These are phyloP conservation scores for Tetratostichococcus sp. DNA, from an alignment of 139 green algal genomes.

Conservation along the genomic window DNA sequence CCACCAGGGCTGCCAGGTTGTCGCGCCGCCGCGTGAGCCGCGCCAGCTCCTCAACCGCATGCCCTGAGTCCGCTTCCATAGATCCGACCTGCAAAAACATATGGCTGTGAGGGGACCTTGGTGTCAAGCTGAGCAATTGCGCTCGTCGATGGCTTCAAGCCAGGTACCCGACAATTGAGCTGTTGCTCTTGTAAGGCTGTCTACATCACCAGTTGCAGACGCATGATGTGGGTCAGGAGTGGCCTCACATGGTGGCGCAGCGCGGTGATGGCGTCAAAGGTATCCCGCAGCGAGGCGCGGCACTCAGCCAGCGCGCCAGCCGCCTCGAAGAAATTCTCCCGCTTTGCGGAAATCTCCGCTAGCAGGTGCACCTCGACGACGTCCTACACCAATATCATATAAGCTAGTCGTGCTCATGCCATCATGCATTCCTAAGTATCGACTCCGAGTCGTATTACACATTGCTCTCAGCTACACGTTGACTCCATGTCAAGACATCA, in stretches of 20 bases:
- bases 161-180: too few relatives aligned
- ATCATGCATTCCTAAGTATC: too few relatives aligned
- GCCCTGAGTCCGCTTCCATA: conserved; percentile 61
- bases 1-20: conserved; percentile 49
- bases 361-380: conserved; percentile 71
- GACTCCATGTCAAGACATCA: too few relatives aligned
- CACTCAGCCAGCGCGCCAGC: conserved; percentile 70
- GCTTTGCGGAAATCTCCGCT: conserved; percentile 62
- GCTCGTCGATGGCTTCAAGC: too few relatives aligned
- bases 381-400: too few relatives aligned
- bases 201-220: too few relatives aligned
- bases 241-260: conserved; percentile 26
- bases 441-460: too few relatives aligned
- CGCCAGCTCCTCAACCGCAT: conserved; percentile 41
- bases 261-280: conserved; percentile 42
- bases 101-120: conserved; percentile 7
- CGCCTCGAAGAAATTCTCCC: conserved; percentile 64
- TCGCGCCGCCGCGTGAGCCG: conserved; percentile 47
- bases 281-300: conserved; percentile 34
- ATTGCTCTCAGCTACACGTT: too few relatives aligned
- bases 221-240: neutral
- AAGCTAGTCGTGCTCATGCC: too few relatives aligned
- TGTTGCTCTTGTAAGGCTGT: too few relatives aligned
- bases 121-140: too few relatives aligned
- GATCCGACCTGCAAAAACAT: conserved; percentile 36